Conservation (phyloP, 2,329 filamentous ascomycete genomes). For the Aureobasidium subglaciale region DNA sequence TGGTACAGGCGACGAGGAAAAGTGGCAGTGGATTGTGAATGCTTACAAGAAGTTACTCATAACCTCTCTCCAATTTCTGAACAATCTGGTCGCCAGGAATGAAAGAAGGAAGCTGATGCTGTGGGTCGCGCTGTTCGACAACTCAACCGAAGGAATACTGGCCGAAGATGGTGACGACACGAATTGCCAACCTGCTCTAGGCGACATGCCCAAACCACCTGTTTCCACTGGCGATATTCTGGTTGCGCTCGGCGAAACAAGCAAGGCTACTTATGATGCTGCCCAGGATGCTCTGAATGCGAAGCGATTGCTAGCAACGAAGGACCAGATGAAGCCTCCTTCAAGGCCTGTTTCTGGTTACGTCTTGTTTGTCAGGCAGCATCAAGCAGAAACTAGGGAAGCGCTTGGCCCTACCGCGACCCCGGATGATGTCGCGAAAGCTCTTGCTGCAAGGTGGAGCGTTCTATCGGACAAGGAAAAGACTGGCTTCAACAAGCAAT, state of each 20-base stretch:
- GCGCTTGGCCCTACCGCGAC: slow-evolving; percentile 13
- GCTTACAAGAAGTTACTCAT: slow-evolving; percentile 60
- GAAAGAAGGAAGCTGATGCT: slow-evolving; percentile 58
- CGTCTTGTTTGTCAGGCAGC: slow-evolving; percentile 22
- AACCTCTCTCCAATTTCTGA: slow-evolving; percentile 58
- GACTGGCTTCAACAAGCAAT: slow-evolving; percentile 3
- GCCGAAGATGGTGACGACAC: slow-evolving; percentile 11
- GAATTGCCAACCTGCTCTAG: background rate
- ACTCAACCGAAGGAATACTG: slow-evolving; percentile 15
- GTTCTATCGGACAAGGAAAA: slow-evolving; percentile 12
- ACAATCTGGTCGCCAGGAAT: slow-evolving; percentile 60
- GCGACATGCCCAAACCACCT: slow-evolving; percentile 15
- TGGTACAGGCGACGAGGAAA: slow-evolving; percentile 54
- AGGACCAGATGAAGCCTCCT: slow-evolving; percentile 12
- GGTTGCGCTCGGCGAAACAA: slow-evolving; percentile 16
- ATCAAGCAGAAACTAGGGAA: slow-evolving; percentile 13
- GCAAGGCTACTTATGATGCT: slow-evolving; percentile 10
- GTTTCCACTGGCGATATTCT: slow-evolving; percentile 16
- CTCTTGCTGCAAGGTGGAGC: slow-evolving; percentile 10
- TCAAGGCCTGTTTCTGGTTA: slow-evolving; percentile 19
- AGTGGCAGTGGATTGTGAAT: slow-evolving; percentile 59
- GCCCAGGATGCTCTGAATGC: slow-evolving; percentile 13
- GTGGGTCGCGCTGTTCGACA: slow-evolving; percentile 58
- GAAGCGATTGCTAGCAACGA: slow-evolving; percentile 11
- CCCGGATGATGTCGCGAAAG: slow-evolving; percentile 14